Evolutionary conservation across 345 rosid species (phyloP).

Genomic region (Lepidium africanum): DNA sequence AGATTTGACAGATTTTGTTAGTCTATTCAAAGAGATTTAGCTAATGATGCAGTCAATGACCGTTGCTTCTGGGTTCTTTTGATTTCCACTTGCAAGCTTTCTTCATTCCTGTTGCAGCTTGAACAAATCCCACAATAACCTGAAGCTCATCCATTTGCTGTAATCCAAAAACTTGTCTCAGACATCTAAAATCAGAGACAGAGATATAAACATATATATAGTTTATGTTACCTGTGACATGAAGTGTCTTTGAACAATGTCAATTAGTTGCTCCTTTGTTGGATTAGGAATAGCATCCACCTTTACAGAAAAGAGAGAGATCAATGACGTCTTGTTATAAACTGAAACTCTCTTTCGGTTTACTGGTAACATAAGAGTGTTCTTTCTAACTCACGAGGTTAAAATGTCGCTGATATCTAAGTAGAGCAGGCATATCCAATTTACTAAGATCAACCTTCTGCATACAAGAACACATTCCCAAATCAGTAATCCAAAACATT

Average conservation of each 20-base stretch:
- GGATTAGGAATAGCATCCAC: constrained; percentile 79
- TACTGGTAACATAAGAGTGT: background rate
- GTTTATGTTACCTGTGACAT: constrained; percentile 68
- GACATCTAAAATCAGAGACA: background rate
- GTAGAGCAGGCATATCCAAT: constrained; percentile 77
- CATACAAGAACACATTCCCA: background rate
- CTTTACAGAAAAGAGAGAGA: constrained; percentile 29
- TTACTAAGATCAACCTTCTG: constrained; percentile 91
- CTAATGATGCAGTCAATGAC: constrained; percentile 7
- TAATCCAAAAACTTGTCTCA: constrained; percentile 2
- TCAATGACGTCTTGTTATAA: background rate
- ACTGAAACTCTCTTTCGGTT: background rate
- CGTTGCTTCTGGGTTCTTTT: constrained; percentile 14
- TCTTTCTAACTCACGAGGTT: constrained; percentile 59
- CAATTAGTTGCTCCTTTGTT: constrained; percentile 75
- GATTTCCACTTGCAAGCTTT: constrained; percentile 42
- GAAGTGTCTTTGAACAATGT: constrained; percentile 83
- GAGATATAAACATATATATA: background rate
- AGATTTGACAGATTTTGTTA: constrained; percentile 1
- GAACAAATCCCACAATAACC: constrained; percentile 89
- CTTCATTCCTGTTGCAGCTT: constrained; percentile 80
- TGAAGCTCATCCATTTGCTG: constrained; percentile 97
- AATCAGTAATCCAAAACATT: background rate
- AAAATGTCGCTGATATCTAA: constrained; percentile 86
- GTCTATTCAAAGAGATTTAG: constrained; percentile 24